A percentile compares a stretch with the other conserved stretches of the same genome.
These are phyloP conservation scores for Phytophthora melonis DNA, from an alignment of 352 stramenopile genomes.

Conservation along the genomic window DNA sequence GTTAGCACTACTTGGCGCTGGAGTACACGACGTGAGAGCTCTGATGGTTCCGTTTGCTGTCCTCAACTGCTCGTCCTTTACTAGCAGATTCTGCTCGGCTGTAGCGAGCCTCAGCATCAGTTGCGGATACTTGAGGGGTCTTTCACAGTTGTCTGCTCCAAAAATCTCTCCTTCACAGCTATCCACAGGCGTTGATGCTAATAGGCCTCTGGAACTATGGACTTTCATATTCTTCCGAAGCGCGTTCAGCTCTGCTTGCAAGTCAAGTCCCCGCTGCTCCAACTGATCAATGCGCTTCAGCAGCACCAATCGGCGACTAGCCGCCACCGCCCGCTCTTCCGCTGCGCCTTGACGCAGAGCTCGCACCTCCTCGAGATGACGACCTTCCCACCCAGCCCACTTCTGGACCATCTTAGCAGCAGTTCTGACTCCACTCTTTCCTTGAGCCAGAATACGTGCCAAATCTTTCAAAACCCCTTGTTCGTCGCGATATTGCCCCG, in stretches of 20 bases:
- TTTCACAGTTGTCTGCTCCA: background rate
- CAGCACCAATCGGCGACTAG: conserved; percentile 15
- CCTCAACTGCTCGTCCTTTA: conserved; percentile 36
- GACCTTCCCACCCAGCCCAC: conserved; percentile 41
- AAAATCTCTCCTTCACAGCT: background rate
- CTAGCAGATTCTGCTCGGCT: conserved; percentile 32
- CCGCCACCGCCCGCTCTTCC: conserved; percentile 19
- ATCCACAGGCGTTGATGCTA: background rate
- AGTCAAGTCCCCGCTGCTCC: conserved; percentile 31
- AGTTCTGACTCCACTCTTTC: conserved; percentile 18
- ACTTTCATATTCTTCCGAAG: conserved; percentile 13
- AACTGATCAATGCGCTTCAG: conserved; percentile 26
- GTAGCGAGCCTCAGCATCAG: conserved; percentile 30
- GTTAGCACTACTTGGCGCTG: background rate
- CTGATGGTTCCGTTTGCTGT: conserved; percentile 37
- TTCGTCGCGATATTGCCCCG: background rate
- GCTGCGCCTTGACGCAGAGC: conserved; percentile 28
- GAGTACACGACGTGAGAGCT: conserved; percentile 27
- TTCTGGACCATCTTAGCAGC: conserved; percentile 42
- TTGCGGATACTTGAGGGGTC: conserved; percentile 31
- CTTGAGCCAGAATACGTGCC: conserved; percentile 11
- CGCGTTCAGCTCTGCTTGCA: conserved; percentile 33
- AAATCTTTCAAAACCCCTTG: conserved; percentile 13
- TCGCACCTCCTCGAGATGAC: conserved; percentile 34
- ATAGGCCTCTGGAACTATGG: background rate